Base-by-base conservation (phyloP, 116 monocot species). In the Phalaenopsis hybrid region DNA sequence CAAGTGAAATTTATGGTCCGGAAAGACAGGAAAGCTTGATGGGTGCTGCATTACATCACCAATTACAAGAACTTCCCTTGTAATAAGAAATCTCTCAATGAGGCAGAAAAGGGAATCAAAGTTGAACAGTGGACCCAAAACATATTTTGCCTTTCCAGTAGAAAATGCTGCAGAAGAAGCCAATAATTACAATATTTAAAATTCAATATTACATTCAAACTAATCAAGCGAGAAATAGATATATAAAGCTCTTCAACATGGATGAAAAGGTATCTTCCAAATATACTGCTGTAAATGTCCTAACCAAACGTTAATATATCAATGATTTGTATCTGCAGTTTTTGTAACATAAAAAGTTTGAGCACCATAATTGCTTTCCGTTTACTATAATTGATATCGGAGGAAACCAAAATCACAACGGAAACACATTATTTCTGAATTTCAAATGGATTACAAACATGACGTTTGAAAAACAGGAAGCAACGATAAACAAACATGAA, bases 51-150 rank as follows among this genome's bases (percentile, higher is more conserved):
- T 1, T 43, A 45, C 76, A 73, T 79, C 57, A 55, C 31, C 67
- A 80, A 65, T 91, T n/a, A 89, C 57, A 11, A 93, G 31, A 80
- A 92, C 78, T 80, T 89, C 76, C 82, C 85, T 88, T 68, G 51
- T 28, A 68, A 86, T 57, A 28, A 97, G 82, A 83, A 94, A 94
- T 84, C 90, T 89, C 79, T 94, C 85, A 44, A 89, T 82, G 23
- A 97, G 77, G 49, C 44, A 52, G 9, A 88, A 12, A 46, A 94
- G 84, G 57, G 82, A 50, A 21, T 91, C 85, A 31, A 85, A 49
- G n/a, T 45, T 73, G 77, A 84, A 82, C 37, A 63, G 78, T 79
- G 90, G 81, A 43, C 81, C 43, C 81, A 90, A 81, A 52, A 82
- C 63, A 28, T 23, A 74, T 50, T 52, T 80, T 10, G 50, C 59